Evolutionary conservation across 2,329 filamentous ascomycete species (phyloP), one percentile per base, ranked within the genome.

Genomic region (Penicillium sp.): DNA sequence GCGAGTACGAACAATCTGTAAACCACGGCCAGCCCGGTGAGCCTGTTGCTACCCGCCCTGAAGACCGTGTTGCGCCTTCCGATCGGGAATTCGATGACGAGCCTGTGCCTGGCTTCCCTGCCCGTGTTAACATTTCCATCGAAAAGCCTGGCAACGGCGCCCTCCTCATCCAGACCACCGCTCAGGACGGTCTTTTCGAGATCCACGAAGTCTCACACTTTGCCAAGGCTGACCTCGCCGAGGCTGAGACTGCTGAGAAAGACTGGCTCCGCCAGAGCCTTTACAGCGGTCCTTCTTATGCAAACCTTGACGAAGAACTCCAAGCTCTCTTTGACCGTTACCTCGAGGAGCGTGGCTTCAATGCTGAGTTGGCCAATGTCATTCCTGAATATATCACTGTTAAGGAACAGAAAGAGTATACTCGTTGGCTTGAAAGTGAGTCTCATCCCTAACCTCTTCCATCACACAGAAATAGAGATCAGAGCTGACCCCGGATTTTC

Each of bases 371-470:
- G 66, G 93, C 92, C 54, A 79, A 92, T 64, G 97, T 97, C 75
- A 87, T 96, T 46, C 91, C 92, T 38, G 92, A 97, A 74, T 99
- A 96, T 79, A 92, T 97, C 69, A 91, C 97, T 72, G 85, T 89
- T 77, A 99, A 99, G 87, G 94, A 99, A 84, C 93, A 97, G 84
- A 89, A 86, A 78, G 94, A 99, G 82, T 99, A 99, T 76, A 79
- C 95, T 60, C 79, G 83, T 63, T 99, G 95, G 94, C 79, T 99
- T 74, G 83, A 86, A 74, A 85, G 82, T 83, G 74, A 74, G 80
- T 68, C 54, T 55, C 48, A 55, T 47, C 49, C 49, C 56, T 12
- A n/a, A 26, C 12, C 21, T 12, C 48, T 12, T 16, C 43, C 9
- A 18, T 53, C 61, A 30, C 59, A 60, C 51, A 62, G 3, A n/a